phyloP scores from a whole-genome alignment of 2,329 filamentous ascomycete species.

The Diaporthe vaccinii region DNA sequence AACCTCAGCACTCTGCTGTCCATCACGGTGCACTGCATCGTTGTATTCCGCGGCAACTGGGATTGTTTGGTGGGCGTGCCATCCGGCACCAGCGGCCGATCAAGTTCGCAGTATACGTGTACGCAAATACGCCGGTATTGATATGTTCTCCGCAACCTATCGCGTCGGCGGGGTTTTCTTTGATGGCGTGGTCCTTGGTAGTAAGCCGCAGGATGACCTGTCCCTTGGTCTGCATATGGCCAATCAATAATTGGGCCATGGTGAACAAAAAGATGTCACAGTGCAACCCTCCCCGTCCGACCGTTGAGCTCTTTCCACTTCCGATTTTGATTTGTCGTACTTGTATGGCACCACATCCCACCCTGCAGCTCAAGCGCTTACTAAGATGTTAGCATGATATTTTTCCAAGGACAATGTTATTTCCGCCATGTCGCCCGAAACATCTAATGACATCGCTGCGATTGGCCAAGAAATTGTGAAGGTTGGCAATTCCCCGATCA shows the following conservation, averaged over 20 bases:
- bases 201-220: conserved; percentile 19
- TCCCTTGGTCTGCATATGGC: background rate
- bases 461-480: background rate
- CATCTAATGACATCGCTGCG: no score
- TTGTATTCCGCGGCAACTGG: background rate
- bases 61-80: background rate
- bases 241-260: background rate
- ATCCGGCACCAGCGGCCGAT: conserved; percentile 1
- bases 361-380: conserved; percentile 25
- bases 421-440: background rate
- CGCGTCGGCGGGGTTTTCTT: background rate
- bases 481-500: background rate
- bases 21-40: background rate
- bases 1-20: background rate
- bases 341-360: background rate
- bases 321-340: background rate
- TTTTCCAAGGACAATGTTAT: background rate
- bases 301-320: background rate
- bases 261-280: background rate
- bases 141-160: background rate
- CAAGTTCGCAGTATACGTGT: background rate
- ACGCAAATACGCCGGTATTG: background rate
- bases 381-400: background rate
- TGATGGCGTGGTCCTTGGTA: background rate
- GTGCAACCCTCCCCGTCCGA: conserved; percentile 5